Percentiles rank a stretch among this genome's conserved stretches.
Conservation (phyloP, 768 basidiomycete species). For the Mycena filopes region DNA sequence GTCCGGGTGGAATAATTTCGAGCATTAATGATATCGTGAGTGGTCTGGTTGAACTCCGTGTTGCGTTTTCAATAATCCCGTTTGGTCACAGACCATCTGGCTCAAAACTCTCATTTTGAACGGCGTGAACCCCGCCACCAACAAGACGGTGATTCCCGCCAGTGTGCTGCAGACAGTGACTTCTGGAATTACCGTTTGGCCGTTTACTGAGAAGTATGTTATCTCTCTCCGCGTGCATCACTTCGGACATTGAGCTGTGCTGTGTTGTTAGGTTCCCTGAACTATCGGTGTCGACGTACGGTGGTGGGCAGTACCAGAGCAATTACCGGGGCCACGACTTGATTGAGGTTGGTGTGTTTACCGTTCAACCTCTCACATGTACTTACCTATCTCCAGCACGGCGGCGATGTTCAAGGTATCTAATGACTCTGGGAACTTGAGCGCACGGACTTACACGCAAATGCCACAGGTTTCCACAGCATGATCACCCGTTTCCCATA, state of each 20-base stretch:
- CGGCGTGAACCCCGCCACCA: slow-evolving; percentile 41
- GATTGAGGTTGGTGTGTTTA: slow-evolving; percentile 22
- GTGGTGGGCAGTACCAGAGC: slow-evolving; percentile 38
- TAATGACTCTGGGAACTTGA: no score
- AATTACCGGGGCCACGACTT: slow-evolving; percentile 41
- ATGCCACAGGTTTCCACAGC: slow-evolving; percentile 21
- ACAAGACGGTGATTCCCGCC: slow-evolving; percentile 38
- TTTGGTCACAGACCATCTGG: slow-evolving; percentile 35
- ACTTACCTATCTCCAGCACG: slow-evolving; percentile 30
- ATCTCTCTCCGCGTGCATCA: no score
- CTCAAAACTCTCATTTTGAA: slow-evolving; percentile 38
- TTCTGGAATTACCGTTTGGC: slow-evolving; percentile 37
- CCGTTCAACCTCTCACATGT: slow-evolving; percentile 11
- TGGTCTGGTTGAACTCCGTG: background rate
- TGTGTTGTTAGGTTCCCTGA: slow-evolving; percentile 35
- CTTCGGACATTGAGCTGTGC: background rate
- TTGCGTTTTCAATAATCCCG: background rate
- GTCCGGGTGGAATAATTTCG: slow-evolving; percentile 43
- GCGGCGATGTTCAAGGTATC: slow-evolving; percentile 34
- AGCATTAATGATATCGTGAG: slow-evolving; percentile 41
- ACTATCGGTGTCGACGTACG: slow-evolving; percentile 40
- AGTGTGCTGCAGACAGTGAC: slow-evolving; percentile 37
- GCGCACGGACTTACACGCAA: no score
- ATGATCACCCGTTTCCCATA: slow-evolving; percentile 26
- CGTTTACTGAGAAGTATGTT: slow-evolving; percentile 25